Percentiles rank a stretch among this genome's conserved stretches.
phyloP scores from a whole-genome alignment of 1,284 basidiomycete genomes.

The Moesziomyces sp. region DNA sequence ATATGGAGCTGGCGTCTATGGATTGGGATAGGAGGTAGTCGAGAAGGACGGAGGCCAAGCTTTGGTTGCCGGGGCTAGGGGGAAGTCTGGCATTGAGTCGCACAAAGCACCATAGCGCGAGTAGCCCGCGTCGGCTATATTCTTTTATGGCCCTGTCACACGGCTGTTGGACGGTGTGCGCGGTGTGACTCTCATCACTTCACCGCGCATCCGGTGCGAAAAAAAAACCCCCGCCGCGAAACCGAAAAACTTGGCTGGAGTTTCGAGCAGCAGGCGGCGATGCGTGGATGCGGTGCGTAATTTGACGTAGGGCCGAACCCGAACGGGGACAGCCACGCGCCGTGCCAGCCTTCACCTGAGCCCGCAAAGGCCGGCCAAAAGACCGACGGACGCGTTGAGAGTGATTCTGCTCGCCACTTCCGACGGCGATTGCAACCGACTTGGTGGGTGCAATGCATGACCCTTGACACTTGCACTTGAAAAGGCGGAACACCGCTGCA shows the following conservation, averaged over 20 bases:
- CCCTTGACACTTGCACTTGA: background rate
- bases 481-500: no score
- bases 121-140: no score
- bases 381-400: background rate
- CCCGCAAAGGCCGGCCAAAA: background rate
- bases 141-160: no score
- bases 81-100: no score
- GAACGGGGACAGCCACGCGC: background rate
- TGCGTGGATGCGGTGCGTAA: background rate
- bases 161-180: no score
- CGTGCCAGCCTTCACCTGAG: no score
- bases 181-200: no score
- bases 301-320: constrained; percentile 1
- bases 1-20: background rate
- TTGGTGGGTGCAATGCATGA: no score
- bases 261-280: background rate
- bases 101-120: no score
- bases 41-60: background rate
- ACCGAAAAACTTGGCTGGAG: background rate
- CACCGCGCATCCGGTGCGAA: no score
- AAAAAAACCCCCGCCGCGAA: background rate
- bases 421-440: background rate
- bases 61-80: background rate
- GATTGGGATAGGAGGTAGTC: background rate
- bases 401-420: background rate